Percentiles rank a stretch among this genome's conserved stretches.
Evolutionary conservation across 2,329 filamentous ascomycete genomes (phyloP).

Genomic region (Fusarium sp.): DNA sequence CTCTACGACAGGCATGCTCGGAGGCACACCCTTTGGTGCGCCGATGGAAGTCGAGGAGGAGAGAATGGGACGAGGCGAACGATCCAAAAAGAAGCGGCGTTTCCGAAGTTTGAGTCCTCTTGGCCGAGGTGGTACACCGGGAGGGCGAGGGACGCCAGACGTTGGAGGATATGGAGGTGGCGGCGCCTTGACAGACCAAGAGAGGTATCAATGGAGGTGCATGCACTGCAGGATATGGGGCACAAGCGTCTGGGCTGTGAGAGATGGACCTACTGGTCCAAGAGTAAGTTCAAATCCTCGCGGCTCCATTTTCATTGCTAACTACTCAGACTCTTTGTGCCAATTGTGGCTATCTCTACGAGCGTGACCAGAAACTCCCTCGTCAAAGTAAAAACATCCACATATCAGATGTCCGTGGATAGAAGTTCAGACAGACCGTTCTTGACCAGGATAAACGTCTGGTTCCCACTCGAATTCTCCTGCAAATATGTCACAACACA

Average conservation of each 20-base stretch:
- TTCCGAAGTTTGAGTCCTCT: constrained; percentile 89
- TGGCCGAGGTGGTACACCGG: constrained; percentile 72
- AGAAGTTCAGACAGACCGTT: constrained; percentile 40
- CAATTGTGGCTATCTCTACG: constrained; percentile 91
- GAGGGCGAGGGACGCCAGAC: constrained; percentile 84
- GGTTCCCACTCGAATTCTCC: constrained; percentile 1
- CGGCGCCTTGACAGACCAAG: constrained; percentile 77
- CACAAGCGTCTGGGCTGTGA: constrained; percentile 91
- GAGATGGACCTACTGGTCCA: constrained; percentile 87
- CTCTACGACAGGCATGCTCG: constrained; percentile 83
- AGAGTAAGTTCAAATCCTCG: constrained; percentile 69
- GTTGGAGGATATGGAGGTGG: constrained; percentile 79
- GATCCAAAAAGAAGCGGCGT: constrained; percentile 94
- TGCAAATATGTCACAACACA: constrained; percentile 22
- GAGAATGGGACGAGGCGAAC: constrained; percentile 89
- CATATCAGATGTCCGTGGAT: constrained; percentile 51
- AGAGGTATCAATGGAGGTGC: constrained; percentile 88
- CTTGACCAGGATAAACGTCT: constrained; percentile 32
- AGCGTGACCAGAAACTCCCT: constrained; percentile 86
- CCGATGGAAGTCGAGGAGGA: constrained; percentile 75
- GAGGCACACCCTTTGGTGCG: constrained; percentile 75
- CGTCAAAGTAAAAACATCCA: constrained; percentile 58
- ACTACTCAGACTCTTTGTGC: constrained; percentile 81
- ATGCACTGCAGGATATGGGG: constrained; percentile 90
- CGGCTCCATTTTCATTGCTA: constrained; percentile 11